Conservation (phyloP, 257 asterid species). For the Fraxinus cuspidata region DNA sequence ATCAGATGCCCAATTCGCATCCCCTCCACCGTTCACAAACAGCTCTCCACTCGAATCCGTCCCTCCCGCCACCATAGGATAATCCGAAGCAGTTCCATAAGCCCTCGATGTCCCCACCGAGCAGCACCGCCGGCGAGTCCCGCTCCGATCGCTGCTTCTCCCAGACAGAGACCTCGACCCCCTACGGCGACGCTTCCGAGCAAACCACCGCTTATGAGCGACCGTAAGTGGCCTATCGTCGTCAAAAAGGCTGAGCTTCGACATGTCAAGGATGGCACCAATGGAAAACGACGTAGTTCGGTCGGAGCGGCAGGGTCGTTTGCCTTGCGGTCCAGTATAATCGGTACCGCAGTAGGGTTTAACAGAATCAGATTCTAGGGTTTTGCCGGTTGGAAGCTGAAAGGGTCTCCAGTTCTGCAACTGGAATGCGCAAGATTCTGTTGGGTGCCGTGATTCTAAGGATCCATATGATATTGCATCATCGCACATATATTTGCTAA, state of each 20-base stretch:
- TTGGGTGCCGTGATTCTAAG: slow-evolving; percentile 56
- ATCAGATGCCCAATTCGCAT: slow-evolving; percentile 88
- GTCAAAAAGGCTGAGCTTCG: slow-evolving; percentile 77
- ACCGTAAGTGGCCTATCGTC: slow-evolving; percentile 56
- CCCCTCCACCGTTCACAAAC: slow-evolving; percentile 65
- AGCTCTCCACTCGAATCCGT: slow-evolving; percentile 98
- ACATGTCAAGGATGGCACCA: slow-evolving; percentile 76
- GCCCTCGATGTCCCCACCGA: slow-evolving; percentile 90
- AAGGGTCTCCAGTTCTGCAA: slow-evolving; percentile 47
- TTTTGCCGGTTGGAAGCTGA: slow-evolving; percentile 52
- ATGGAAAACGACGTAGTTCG: slow-evolving; percentile 73
- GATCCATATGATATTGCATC: slow-evolving; percentile 56
- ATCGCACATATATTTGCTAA: background rate
- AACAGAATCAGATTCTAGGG: slow-evolving; percentile 59
- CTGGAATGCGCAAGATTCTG: slow-evolving; percentile 66
- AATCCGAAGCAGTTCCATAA: slow-evolving; percentile 86
- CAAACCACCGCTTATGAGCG: slow-evolving; percentile 61
- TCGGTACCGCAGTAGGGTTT: slow-evolving; percentile 32
- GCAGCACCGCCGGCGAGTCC: slow-evolving; percentile 53
- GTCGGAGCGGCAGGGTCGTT: slow-evolving; percentile 84
- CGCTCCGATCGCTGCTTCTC: slow-evolving; percentile 86
- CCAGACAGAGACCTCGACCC: slow-evolving; percentile 93
- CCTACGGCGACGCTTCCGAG: slow-evolving; percentile 71
- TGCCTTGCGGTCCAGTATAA: slow-evolving; percentile 46
- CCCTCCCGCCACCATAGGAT: slow-evolving; percentile 76